These are phyloP conservation scores for Dendryphion nanum DNA, from an alignment of 2,329 filamentous ascomycete species.

Conservation along the genomic window DNA sequence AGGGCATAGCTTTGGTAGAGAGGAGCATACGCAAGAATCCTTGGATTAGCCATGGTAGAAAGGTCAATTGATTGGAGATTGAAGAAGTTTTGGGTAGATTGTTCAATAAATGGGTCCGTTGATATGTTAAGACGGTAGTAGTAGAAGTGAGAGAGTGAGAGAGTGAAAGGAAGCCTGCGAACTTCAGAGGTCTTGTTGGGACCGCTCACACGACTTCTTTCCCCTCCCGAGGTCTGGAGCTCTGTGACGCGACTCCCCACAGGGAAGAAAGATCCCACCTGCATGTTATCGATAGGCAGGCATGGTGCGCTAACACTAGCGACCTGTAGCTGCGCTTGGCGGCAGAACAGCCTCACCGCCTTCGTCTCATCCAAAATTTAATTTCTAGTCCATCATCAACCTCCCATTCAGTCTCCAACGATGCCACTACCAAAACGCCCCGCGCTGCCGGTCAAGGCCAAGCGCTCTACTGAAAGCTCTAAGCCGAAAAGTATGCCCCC, in stretches of 20 bases:
- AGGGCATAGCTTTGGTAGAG: too few relatives aligned
- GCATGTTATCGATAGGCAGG: conserved; percentile 15
- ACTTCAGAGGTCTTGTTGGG: not conserved
- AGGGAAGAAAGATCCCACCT: too few relatives aligned
- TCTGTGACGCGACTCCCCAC: conserved; percentile 18
- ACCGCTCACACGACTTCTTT: conserved; percentile 16
- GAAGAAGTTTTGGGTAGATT: not conserved
- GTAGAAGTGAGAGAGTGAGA: not conserved
- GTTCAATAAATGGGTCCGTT: too few relatives aligned
- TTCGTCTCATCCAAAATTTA: conserved; percentile 8
- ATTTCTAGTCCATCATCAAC: conserved; percentile 5
- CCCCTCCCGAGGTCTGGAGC: conserved; percentile 7
- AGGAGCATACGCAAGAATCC: conserved; percentile 29
- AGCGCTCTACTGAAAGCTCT: not conserved
- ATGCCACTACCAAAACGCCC: conserved; percentile 38
- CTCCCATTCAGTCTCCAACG: conserved; percentile 4
- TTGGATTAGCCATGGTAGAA: conserved; percentile 28
- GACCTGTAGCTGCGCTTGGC: conserved; percentile 5
- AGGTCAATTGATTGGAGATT: not conserved
- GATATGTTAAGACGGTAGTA: not conserved
- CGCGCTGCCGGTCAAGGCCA: conserved; percentile 19
- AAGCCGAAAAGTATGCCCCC: too few relatives aligned
- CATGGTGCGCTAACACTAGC: too few relatives aligned
- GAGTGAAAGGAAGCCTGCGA: not conserved
- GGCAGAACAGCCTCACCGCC: conserved; percentile 15